A percentile compares a stretch with the other conserved stretches of the same genome.
Conservation (phyloP, 2,329 filamentous ascomycete species). For the Zymoseptoria tritici region DNA sequence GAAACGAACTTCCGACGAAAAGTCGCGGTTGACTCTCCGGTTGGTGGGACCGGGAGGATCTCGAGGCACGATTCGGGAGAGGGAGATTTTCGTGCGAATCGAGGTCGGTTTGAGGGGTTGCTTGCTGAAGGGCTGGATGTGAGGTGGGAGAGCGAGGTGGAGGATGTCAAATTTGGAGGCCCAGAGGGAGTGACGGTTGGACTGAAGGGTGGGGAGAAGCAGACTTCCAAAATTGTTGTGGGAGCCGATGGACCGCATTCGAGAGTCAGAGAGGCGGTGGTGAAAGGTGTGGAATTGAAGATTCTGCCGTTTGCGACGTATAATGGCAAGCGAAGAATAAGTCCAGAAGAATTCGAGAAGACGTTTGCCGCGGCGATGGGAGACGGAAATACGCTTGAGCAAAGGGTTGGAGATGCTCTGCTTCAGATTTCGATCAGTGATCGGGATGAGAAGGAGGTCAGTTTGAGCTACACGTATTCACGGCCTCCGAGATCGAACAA, state of each 20-base stretch:
- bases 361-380: conserved; percentile 11
- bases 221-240: conserved; percentile 22
- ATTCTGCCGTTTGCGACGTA: conserved; percentile 34
- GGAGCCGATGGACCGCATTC: conserved; percentile 36
- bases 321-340: conserved; percentile 27
- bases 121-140: conserved; percentile 33
- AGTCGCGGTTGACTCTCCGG: conserved; percentile 28
- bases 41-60: conserved; percentile 21
- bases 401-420: conserved; percentile 16
- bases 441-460: conserved; percentile 18
- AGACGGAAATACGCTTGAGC: conserved; percentile 22
- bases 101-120: conserved; percentile 30
- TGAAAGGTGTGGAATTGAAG: conserved; percentile 20
- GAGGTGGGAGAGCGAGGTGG: conserved; percentile 26
- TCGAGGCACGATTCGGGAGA: background rate
- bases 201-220: conserved; percentile 2
- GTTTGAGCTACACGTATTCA: conserved; percentile 36
- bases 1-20: conserved; percentile 26
- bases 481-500: conserved; percentile 22
- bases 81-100: conserved; percentile 30
- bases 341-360: conserved; percentile 7
- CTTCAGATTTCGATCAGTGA: conserved; percentile 32
- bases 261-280: conserved; percentile 22
- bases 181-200: conserved; percentile 2
- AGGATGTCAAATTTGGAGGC: conserved; percentile 1